Evolutionary conservation across 2,329 filamentous ascomycete species (phyloP), one percentile per base, ranked within the genome.

Genomic region (Aspergillus arachidicola): DNA sequence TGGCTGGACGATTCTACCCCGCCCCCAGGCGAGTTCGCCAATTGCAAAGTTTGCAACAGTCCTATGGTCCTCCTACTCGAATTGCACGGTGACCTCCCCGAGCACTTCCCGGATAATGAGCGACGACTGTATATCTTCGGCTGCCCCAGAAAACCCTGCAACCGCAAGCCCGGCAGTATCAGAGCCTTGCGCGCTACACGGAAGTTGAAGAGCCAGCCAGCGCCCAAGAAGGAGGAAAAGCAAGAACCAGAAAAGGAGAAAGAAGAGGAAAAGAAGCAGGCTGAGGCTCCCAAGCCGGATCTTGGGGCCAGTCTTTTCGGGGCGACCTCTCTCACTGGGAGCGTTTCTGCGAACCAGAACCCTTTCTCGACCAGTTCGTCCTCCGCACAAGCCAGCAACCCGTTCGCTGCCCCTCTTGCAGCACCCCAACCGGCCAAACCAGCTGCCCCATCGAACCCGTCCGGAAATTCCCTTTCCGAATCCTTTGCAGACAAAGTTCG

Each of bases 21-120:
- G 4, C 91, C 94, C 9, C 91, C 92, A 1, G 91, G 91, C 28
- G 83, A 89, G 0, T 85, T 96, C 11, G 93, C 91, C 26, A 90
- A 89, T 79, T 99, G 95, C 82, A 93, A 91, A 79, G 86, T 91
- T 68, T 99, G 95, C 86, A 91, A 93, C 69, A 86, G 89, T 58
- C 80, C 92, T 58, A 93, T 97, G 87, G 89, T 88, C 1, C 85
- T 98, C 12, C 86, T 99, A 3, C 86, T 99, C 54, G 93, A 99
- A 78, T 86, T 99, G 32, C 93, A 99, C 78, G 94, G 88, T 71
- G 93, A 97, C 75, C 85, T 98, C 4, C 94, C 93, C 16, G 91
- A 94, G 60, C 85, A 88, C 56, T 97, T 97, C 73, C 91, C 93
- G 1, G 88, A 89, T 61, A 92, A 98, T 78, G 93, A 97, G 73